Evolutionary conservation across 305 asterid genomes (phyloP).

Genomic region (Ilex paraguariensis): DNA sequence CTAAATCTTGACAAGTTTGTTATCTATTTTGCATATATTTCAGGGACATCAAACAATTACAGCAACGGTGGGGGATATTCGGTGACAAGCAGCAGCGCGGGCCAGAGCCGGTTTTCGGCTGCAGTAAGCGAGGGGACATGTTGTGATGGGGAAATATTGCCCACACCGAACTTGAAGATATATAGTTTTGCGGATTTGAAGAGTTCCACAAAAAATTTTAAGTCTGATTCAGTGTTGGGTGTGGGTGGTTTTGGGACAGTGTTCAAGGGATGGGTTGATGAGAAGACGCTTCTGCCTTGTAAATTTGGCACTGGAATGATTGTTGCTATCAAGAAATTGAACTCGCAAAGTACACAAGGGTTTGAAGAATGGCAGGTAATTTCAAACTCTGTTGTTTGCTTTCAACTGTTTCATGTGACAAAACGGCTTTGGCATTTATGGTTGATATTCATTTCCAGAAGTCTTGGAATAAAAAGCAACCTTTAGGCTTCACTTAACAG

Average conservation of each 20-base stretch:
- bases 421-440: neutral
- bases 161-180: slow-evolving; percentile 14
- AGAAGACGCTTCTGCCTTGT: slow-evolving; percentile 49
- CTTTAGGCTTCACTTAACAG: too few species aligned
- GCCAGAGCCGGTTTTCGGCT: neutral
- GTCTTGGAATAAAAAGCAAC: neutral
- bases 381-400: neutral
- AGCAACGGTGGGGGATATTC: neutral
- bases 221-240: slow-evolving; percentile 29
- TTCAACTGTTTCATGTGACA: neutral
- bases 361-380: slow-evolving; percentile 81
- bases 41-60: neutral
- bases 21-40: neutral
- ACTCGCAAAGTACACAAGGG: slow-evolving; percentile 73
- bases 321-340: slow-evolving; percentile 73
- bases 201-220: slow-evolving; percentile 20
- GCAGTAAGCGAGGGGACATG: neutral
- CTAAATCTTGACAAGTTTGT: too few species aligned
- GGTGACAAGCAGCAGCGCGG: neutral
- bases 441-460: neutral
- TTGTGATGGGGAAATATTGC: slow-evolving; percentile 11
- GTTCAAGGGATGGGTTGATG: slow-evolving; percentile 60
- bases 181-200: slow-evolving; percentile 19
- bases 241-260: slow-evolving; percentile 80
- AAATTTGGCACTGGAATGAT: slow-evolving; percentile 59